Evolutionary conservation across 2,329 filamentous ascomycete genomes (phyloP).

Genomic region (Arthroderma uncinatum): DNA sequence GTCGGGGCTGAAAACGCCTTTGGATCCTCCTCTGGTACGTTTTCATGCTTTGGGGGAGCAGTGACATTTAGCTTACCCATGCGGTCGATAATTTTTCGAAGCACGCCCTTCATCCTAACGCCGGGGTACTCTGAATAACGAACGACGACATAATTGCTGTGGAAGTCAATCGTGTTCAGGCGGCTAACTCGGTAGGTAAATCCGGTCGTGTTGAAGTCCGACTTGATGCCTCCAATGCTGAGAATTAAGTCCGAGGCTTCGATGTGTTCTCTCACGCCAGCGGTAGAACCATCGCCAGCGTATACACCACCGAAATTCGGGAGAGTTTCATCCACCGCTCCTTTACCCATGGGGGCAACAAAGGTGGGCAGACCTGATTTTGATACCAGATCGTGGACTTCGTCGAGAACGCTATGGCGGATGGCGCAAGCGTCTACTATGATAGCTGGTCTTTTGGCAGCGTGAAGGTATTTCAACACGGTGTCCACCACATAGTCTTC

Average conservation of each 20-base stretch:
- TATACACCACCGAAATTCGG: slow-evolving; percentile 70
- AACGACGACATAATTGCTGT: slow-evolving; percentile 61
- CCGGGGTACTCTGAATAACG: slow-evolving; percentile 69
- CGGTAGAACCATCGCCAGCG: slow-evolving; percentile 60
- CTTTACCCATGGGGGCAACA: slow-evolving; percentile 77
- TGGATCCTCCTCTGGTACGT: slow-evolving; percentile 34
- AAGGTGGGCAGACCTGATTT: slow-evolving; percentile 67
- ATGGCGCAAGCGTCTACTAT: slow-evolving; percentile 72
- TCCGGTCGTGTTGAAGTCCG: slow-evolving; percentile 47
- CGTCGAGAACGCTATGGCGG: slow-evolving; percentile 58
- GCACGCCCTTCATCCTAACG: slow-evolving; percentile 65
- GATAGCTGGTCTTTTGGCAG: slow-evolving; percentile 61
- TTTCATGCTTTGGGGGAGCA: slow-evolving; percentile 44
- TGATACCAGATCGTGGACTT: slow-evolving; percentile 59
- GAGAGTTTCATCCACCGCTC: slow-evolving; percentile 63
- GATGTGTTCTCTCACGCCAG: slow-evolving; percentile 31
- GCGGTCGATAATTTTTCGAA: slow-evolving; percentile 56
- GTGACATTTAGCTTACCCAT: slow-evolving; percentile 47
- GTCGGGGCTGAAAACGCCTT: slow-evolving; percentile 23
- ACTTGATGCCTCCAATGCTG: slow-evolving; percentile 30
- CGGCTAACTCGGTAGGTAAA: slow-evolving; percentile 71
- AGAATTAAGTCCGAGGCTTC: slow-evolving; percentile 32
- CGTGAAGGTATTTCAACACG: slow-evolving; percentile 57
- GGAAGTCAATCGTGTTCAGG: slow-evolving; percentile 69
- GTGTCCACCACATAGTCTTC: slow-evolving; percentile 70